Percentiles rank a stretch among this genome's conserved stretches.
phyloP scores from a whole-genome alignment of 106 monocot species.

The Dendrobium officinale region DNA sequence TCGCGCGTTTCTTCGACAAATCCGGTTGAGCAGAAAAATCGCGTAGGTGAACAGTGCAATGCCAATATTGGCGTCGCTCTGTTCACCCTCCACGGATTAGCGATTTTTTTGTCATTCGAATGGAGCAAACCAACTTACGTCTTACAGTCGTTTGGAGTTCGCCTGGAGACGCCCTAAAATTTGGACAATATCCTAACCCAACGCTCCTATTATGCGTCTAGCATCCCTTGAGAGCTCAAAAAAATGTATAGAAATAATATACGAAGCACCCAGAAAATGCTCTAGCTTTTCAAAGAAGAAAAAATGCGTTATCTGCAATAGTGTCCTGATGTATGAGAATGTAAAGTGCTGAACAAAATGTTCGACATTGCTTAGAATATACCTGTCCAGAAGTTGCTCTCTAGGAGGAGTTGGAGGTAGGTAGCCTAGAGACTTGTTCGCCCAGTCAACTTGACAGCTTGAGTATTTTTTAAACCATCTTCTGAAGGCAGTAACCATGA shows the following conservation, averaged over 20 bases:
- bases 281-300: not conserved
- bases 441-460: slow-evolving; percentile 59
- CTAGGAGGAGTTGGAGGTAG: slow-evolving; percentile 70
- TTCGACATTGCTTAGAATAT: not conserved
- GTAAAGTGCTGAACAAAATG: not conserved
- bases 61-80: no score
- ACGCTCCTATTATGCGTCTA: no score
- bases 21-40: no score
- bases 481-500: slow-evolving; percentile 67
- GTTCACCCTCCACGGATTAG: no score
- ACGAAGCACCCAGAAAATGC: not conserved
- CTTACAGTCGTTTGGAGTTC: no score
- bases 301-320: not conserved
- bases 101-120: no score
- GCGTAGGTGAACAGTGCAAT: no score
- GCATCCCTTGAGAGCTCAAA: not conserved
- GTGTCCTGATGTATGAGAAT: not conserved
- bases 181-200: no score
- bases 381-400: slow-evolving; percentile 94
- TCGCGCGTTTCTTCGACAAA: no score
- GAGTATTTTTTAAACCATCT: slow-evolving; percentile 79
- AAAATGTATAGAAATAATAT: not conserved
- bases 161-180: no score
- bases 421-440: slow-evolving; percentile 14
- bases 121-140: no score